phyloP scores from a whole-genome alignment of 2,329 filamentous ascomycete species.

The Fonsecaea multimorphosa region DNA sequence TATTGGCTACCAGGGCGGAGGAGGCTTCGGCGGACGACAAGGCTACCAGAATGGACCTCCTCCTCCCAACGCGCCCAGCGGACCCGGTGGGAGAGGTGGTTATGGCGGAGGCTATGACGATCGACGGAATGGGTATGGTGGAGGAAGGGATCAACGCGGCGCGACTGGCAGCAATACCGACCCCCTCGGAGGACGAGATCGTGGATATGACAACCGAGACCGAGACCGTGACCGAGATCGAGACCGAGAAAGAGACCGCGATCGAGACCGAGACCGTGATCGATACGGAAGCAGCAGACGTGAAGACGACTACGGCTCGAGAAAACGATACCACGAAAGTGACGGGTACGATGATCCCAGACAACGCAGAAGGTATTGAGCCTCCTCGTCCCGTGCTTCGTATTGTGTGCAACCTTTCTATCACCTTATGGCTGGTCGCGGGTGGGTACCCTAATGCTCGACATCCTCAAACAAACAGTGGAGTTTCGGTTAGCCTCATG shows the following conservation, averaged over 20 bases:
- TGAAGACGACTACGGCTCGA: constrained; percentile 60
- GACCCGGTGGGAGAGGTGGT: constrained; percentile 61
- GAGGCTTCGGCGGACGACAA: constrained; percentile 53
- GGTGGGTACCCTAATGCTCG: constrained; percentile 51
- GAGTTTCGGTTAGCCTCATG: constrained; percentile 5
- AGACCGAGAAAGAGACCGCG: constrained; percentile 41
- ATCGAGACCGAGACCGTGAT: constrained; percentile 42
- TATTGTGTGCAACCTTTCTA: constrained; percentile 28
- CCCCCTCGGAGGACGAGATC: constrained; percentile 73
- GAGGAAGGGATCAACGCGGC: constrained; percentile 61
- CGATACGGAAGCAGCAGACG: constrained; percentile 49
- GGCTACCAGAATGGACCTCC: constrained; percentile 47
- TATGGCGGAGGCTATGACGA: constrained; percentile 54
- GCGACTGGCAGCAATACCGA: constrained; percentile 81
- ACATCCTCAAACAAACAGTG: constrained; percentile 1
- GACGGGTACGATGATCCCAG: constrained; percentile 78
- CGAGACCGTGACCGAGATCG: constrained; percentile 48
- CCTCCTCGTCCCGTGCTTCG: constrained; percentile 12
- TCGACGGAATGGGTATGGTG: constrained; percentile 59
- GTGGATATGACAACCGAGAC: constrained; percentile 57
- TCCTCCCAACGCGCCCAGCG: constrained; percentile 53
- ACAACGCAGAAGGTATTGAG: constrained; percentile 65
- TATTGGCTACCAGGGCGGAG: constrained; percentile 64
- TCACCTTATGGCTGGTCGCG: constrained; percentile 45
- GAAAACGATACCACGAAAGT: constrained; percentile 76